Percentiles rank a stretch among this genome's conserved stretches.
Conservation (phyloP, 78 protist genomes). For the Cavenderia fasciculata region DNA sequence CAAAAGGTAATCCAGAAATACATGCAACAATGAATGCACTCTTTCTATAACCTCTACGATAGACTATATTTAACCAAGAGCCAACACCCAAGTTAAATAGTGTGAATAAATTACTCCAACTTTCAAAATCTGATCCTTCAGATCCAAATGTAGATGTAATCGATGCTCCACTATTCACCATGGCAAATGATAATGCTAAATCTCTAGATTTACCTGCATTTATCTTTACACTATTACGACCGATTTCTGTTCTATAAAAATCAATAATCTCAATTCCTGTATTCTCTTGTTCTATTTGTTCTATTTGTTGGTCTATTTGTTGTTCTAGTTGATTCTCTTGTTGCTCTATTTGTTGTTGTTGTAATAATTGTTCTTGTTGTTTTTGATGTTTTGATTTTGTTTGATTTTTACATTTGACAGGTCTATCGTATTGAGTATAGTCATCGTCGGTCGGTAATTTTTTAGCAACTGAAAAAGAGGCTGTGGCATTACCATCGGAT, state of each 20-base stretch:
- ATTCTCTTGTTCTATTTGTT: too few species aligned
- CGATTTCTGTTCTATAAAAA: background rate
- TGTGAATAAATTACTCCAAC: background rate
- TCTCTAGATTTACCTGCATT: conserved; percentile 5
- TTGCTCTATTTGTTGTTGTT: too few species aligned
- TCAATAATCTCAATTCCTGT: too few species aligned
- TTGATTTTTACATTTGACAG: background rate
- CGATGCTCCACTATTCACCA: conserved; percentile 14
- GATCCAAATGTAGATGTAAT: conserved; percentile 11
- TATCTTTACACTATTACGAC: background rate
- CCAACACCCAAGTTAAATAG: conserved; percentile 22
- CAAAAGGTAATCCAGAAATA: background rate
- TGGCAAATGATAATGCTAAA: conserved; percentile 3
- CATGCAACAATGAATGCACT: background rate
- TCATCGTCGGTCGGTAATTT: background rate
- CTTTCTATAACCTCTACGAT: background rate
- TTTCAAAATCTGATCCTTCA: background rate
- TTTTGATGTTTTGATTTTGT: background rate
- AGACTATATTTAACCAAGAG: conserved; percentile 3
- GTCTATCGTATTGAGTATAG: too few species aligned
- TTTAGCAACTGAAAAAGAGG: conserved; percentile 19
- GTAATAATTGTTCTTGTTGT: too few species aligned
- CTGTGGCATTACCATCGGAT: background rate
- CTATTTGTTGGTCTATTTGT: too few species aligned
- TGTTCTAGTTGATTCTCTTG: too few species aligned